Base-by-base conservation (phyloP, 176 grass and related monocot species). In the Ananas comosus region DNA sequence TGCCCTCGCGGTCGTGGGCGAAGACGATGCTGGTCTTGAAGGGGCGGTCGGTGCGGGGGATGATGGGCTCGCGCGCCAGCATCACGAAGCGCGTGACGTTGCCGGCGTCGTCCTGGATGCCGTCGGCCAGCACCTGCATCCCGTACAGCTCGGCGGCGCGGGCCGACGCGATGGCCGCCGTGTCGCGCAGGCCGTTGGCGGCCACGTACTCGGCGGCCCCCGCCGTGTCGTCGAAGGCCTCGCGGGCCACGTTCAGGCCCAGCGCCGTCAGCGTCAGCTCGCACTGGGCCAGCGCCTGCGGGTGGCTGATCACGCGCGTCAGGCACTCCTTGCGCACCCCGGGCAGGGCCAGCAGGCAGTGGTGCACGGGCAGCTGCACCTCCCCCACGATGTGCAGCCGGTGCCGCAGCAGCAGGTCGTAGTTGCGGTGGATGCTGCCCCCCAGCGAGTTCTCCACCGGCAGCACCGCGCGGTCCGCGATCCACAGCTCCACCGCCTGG, bases 21-120 rank as follows among this genome's bases (percentile, higher is more conserved):
- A 96, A 96, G 48, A 96, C 91, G 82, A 96, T 96, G 83, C 91
- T 96, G 4, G 91, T 96, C 80, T 96, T 96, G 82, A 96, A 96
- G 0, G 91, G 91, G 2, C 91, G 33, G 79, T 96, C 91, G 1
- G 88, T 96, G 78, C 91, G 91, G 5, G 91, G 91, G 63, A 96
- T 87, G 78, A 96, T 79, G 70, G 91, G 91, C 78, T 96, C 91
- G 69, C 91, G 64, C 0, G 91, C 88, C 65, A 96, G 82, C 83
- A 96, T 96, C 67, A 96, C 91, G 72, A 96, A 96, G 53, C 91
- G 85, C 6, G 91, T 96, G 1, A 96, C 80, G 81, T 96, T 96
- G 27, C 92, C 81, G 4, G 29, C 66, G 68, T 96, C 92, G 72
- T 96, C 92, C 81, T 96, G 92, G 80, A 96, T 88, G 48, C 92